A percentile compares a stretch with the other conserved stretches of the same genome.
phyloP scores from a whole-genome alignment of 1,139 yeast genomes.

The Taphrina wiesneri region DNA sequence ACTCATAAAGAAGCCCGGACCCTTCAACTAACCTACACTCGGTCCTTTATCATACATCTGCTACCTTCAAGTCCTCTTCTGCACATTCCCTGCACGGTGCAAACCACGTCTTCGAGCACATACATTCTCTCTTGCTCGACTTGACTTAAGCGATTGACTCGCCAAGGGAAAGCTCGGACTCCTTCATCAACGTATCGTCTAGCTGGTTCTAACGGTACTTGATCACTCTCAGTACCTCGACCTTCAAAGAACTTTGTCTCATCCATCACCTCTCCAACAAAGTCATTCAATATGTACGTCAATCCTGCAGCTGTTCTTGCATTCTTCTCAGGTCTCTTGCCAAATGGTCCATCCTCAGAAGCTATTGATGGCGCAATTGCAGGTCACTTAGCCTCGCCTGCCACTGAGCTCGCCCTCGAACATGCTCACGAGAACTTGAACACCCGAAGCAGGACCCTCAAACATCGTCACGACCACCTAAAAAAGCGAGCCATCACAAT shows the following conservation, averaged over 20 bases:
- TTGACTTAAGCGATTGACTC: background rate
- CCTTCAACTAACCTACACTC: background rate
- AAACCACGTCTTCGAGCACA: background rate
- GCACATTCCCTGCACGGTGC: background rate
- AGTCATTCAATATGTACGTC: constrained; percentile 7
- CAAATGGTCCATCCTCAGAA: background rate
- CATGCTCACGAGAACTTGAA: background rate
- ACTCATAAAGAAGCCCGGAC: background rate
- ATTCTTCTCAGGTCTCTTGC: background rate
- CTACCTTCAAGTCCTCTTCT: background rate
- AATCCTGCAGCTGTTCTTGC: constrained; percentile 22
- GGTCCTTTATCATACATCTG: background rate
- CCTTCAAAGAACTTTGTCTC: background rate
- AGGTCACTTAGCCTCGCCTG: background rate
- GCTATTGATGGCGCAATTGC: background rate
- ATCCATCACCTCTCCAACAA: background rate
- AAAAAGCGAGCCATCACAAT: constrained; percentile 30
- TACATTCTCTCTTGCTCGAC: background rate
- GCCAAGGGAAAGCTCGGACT: background rate
- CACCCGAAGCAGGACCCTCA: constrained; percentile 6
- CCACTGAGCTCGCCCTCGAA: background rate
- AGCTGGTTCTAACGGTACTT: constrained; percentile 4
- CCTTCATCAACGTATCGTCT: background rate
- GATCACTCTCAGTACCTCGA: background rate
- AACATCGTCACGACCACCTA: constrained; percentile 19